A percentile compares a stretch with the other conserved stretches of the same genome.
Conservation (phyloP, 345 rosid species). For the Citrus cavaleriei region DNA sequence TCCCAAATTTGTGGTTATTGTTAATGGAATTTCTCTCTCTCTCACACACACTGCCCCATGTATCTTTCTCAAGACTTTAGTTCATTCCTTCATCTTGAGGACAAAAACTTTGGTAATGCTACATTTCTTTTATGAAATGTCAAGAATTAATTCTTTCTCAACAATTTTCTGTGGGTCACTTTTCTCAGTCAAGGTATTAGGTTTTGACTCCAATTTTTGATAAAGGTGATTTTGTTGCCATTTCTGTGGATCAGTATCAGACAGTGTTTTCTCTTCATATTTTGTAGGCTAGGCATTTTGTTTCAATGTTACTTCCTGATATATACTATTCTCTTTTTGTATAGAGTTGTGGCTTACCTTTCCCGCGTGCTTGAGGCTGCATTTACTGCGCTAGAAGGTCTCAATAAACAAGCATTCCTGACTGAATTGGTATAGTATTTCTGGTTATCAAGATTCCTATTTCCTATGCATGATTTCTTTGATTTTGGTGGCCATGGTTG, state of each 20-base stretch:
- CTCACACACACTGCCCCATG: not conserved
- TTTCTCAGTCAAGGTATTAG: not conserved
- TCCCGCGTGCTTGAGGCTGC: slow-evolving; percentile 96
- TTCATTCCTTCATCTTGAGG: not conserved
- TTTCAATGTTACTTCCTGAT: not conserved
- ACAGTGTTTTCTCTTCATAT: not conserved
- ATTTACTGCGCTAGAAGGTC: slow-evolving; percentile 93
- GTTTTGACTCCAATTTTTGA: not conserved
- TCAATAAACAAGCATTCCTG: slow-evolving; percentile 96
- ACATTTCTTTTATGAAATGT: not conserved
- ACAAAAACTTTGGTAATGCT: not conserved
- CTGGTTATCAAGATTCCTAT: slow-evolving; percentile 10
- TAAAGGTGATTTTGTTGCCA: not conserved
- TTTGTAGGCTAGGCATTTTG: not conserved
- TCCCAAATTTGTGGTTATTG: not conserved
- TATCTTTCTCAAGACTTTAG: not conserved
- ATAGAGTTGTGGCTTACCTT: slow-evolving; percentile 93
- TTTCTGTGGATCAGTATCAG: not conserved
- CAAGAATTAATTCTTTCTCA: not conserved
- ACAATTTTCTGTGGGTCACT: not conserved
- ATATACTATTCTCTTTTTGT: slow-evolving; percentile 11
- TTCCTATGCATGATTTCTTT: not conserved
- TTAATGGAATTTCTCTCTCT: not conserved
- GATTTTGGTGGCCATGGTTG: not conserved
- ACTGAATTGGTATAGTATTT: slow-evolving; percentile 72